phyloP scores from a whole-genome alignment of 305 asterid species.

The Fraxinus angustifolia region DNA sequence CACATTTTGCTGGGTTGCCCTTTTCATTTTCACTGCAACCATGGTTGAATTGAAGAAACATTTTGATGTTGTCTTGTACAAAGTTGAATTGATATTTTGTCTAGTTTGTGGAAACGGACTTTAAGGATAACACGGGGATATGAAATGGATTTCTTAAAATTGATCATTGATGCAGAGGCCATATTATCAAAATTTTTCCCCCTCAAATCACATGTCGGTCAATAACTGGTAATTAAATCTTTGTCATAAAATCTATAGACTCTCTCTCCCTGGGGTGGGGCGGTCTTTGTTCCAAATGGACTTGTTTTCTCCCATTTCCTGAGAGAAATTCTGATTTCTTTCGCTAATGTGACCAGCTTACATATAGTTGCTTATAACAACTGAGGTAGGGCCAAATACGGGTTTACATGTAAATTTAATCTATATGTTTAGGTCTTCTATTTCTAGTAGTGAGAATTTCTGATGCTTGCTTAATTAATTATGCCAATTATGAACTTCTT shows the following conservation, averaged over 20 bases:
- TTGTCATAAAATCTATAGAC: not conserved
- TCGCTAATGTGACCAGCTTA: not conserved
- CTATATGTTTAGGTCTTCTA: not conserved
- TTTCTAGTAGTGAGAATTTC: not conserved
- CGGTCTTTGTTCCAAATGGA: not conserved
- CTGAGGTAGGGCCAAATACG: not conserved
- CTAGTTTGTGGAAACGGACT: not conserved
- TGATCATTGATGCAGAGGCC: not conserved
- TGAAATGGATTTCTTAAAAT: conserved; percentile 5
- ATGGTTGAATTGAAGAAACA: not conserved
- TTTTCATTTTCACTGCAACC: not conserved
- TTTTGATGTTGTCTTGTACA: not conserved
- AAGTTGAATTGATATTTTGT: not conserved
- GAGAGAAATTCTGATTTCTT: not conserved
- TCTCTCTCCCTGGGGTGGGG: not conserved
- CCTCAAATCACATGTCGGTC: not conserved
- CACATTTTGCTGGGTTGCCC: not conserved
- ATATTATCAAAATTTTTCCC: not conserved
- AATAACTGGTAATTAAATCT: not conserved
- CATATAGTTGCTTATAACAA: not conserved
- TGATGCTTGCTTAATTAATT: conserved; percentile 1
- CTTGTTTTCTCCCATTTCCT: not conserved
- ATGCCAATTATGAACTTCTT: not conserved
- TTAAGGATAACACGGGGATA: not conserved
- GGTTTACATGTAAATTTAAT: not conserved